Percentiles rank a stretch among this genome's conserved stretches.
Evolutionary conservation across 306 rosid species (phyloP).

Genomic region (Cucurbita ficifolia): DNA sequence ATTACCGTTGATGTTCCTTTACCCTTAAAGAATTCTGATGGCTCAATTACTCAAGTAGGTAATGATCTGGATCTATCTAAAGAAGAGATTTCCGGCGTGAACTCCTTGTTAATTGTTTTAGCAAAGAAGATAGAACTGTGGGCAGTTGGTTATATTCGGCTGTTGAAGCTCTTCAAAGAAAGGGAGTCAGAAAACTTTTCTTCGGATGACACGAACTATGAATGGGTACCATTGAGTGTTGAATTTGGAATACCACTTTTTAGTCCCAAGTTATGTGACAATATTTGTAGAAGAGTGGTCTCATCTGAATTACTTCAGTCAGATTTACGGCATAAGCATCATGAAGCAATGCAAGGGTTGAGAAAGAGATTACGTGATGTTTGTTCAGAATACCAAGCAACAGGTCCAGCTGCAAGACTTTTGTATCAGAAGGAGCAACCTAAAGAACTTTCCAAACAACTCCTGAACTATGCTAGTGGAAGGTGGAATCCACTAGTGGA

Average conservation of each 20-base stretch:
- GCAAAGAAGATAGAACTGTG: slow-evolving; percentile 51
- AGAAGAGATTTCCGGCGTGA: slow-evolving; percentile 46
- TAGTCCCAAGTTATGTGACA: slow-evolving; percentile 64
- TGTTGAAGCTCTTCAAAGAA: slow-evolving; percentile 57
- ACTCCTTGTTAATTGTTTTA: slow-evolving; percentile 44
- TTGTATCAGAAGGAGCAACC: slow-evolving; percentile 67
- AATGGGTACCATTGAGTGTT: slow-evolving; percentile 89
- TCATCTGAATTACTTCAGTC: slow-evolving; percentile 73
- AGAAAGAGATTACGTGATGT: slow-evolving; percentile 69
- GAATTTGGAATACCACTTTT: slow-evolving; percentile 89
- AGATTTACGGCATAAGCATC: slow-evolving; percentile 53
- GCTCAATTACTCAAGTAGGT: slow-evolving; percentile 44
- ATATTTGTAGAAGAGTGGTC: slow-evolving; percentile 64
- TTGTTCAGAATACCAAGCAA: slow-evolving; percentile 70
- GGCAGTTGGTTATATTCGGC: slow-evolving; percentile 82
- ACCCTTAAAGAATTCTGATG: slow-evolving; percentile 75
- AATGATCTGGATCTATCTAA: slow-evolving; percentile 54
- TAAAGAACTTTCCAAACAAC: slow-evolving; percentile 45
- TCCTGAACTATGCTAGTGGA: slow-evolving; percentile 70
- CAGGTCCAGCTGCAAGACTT: slow-evolving; percentile 76
- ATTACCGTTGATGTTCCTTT: slow-evolving; percentile 78
- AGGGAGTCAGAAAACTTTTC: slow-evolving; percentile 30
- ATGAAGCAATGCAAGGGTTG: slow-evolving; percentile 71
- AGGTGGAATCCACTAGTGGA: slow-evolving; percentile 74
- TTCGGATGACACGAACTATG: slow-evolving; percentile 40